A percentile compares a stretch with the other conserved stretches of the same genome.
Conservation (phyloP, 1,284 basidiomycete genomes). For the Ceratobasidium sp. region DNA sequence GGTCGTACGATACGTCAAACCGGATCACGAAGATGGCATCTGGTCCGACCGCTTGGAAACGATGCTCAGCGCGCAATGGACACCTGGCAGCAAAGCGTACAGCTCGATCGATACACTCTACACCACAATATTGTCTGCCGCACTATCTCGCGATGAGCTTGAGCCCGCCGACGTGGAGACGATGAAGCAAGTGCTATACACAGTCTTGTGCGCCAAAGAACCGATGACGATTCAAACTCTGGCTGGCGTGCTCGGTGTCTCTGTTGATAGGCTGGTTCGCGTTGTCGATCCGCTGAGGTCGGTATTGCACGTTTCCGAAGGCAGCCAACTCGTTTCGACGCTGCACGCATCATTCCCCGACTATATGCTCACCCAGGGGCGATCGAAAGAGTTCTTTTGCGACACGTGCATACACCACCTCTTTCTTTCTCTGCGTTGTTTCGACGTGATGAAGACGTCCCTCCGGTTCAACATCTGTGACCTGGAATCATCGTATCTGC, state of each 20-base stretch:
- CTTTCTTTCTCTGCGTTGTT: conserved; percentile 1
- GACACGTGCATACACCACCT: neutral
- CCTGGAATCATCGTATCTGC: too few relatives aligned
- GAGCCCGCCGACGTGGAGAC: neutral
- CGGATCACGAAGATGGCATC: neutral
- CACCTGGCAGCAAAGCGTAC: neutral
- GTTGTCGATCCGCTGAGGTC: conserved; percentile 32
- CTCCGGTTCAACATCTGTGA: conserved; percentile 25
- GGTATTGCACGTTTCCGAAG: conserved; percentile 27
- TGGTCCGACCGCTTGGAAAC: conserved; percentile 3
- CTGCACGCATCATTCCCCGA: conserved; percentile 43
- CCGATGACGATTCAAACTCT: conserved; percentile 23
- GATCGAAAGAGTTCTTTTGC: neutral
- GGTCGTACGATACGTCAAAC: too few relatives aligned
- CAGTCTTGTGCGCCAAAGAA: conserved; percentile 31
- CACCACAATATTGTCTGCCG: neutral
- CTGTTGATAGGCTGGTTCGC: neutral
- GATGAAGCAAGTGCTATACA: neutral
- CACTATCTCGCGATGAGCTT: neutral
- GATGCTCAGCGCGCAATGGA: conserved; percentile 6
- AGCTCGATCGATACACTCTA: conserved; percentile 7
- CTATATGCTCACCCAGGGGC: too few relatives aligned
- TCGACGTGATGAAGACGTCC: conserved; percentile 1
- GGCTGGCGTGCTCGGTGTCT: conserved; percentile 5
- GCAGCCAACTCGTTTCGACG: neutral